A percentile compares a stretch with the other conserved stretches of the same genome.
Evolutionary conservation across 495 filamentous ascomycete genomes (phyloP).

Genomic region (Penicillium egyptiacum): DNA sequence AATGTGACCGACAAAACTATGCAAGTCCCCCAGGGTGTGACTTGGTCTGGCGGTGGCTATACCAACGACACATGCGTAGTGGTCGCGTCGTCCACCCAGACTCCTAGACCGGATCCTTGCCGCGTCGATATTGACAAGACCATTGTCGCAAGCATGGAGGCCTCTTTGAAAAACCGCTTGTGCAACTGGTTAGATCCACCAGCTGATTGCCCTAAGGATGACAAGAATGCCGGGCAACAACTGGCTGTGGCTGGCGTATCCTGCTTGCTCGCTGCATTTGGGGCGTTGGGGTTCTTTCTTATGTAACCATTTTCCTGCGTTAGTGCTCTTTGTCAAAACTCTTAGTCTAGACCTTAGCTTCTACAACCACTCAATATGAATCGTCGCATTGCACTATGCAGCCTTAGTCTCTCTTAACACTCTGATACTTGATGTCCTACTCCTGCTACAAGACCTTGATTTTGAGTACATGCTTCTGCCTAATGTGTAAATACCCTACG

Average conservation of each 20-base stretch:
- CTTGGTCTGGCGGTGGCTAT: not conserved
- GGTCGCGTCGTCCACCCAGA: conserved; percentile 2
- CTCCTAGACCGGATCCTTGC: not conserved
- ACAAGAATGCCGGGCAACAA: conserved; percentile 1
- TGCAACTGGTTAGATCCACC: not conserved
- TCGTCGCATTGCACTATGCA: too few species aligned
- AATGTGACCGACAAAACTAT: conserved; percentile 11
- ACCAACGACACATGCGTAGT: conserved; percentile 4
- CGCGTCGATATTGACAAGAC: conserved; percentile 4
- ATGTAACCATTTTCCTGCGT: not conserved
- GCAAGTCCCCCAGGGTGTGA: not conserved
- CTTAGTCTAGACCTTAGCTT: too few species aligned
- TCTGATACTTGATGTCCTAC: not conserved
- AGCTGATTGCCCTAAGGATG: not conserved
- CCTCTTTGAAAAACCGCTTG: not conserved
- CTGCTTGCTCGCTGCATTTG: conserved; percentile 4
- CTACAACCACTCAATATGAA: too few species aligned
- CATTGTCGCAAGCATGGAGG: conserved; percentile 1
- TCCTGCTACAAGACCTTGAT: conserved; percentile 3
- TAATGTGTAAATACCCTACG: too few species aligned
- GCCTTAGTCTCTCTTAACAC: too few species aligned
- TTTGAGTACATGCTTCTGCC: not conserved
- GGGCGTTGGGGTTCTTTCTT: conserved; percentile 5
- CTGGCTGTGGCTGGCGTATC: conserved; percentile 2
- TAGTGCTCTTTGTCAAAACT: too few species aligned